Percentiles rank a stretch among this genome's conserved stretches.
Conservation (phyloP, 208 protist genomes). For the Vickermania spadyakhi region DNA sequence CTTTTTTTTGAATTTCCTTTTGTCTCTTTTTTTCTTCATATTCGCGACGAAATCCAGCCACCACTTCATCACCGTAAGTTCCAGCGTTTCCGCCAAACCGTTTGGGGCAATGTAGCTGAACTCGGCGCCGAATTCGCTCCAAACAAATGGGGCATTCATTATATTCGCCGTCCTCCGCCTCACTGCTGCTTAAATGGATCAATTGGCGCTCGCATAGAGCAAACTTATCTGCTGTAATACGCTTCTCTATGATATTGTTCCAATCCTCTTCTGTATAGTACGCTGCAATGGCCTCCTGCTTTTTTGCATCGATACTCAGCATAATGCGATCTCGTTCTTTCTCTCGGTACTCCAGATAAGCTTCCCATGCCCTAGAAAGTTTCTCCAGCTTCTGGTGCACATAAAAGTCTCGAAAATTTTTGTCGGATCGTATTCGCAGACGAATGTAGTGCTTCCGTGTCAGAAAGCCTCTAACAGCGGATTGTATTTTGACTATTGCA, state of each 20-base stretch:
- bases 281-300: constrained; percentile 38
- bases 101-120: not conserved
- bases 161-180: not conserved
- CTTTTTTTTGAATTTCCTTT: not conserved
- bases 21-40: constrained; percentile 23
- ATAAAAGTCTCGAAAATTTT: constrained; percentile 48
- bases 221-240: not conserved
- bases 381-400: constrained; percentile 40
- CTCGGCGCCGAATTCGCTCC: constrained; percentile 21
- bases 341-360: constrained; percentile 33
- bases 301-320: constrained; percentile 22
- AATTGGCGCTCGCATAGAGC: not conserved
- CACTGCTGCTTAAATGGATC: constrained; percentile 1
- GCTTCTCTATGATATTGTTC: constrained; percentile 16
- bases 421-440: constrained; percentile 33
- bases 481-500: constrained; percentile 66
- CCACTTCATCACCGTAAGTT: constrained; percentile 12
- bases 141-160: constrained; percentile 47
- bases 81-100: not conserved
- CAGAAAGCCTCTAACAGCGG: constrained; percentile 42
- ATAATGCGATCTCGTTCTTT: constrained; percentile 23
- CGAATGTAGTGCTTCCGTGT: constrained; percentile 51
- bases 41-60: constrained; percentile 21
- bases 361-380: constrained; percentile 46
- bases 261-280: constrained; percentile 48